Conservation (phyloP, 192 early-diverging fungal genomes). For the Ambispora gerdemannii region DNA sequence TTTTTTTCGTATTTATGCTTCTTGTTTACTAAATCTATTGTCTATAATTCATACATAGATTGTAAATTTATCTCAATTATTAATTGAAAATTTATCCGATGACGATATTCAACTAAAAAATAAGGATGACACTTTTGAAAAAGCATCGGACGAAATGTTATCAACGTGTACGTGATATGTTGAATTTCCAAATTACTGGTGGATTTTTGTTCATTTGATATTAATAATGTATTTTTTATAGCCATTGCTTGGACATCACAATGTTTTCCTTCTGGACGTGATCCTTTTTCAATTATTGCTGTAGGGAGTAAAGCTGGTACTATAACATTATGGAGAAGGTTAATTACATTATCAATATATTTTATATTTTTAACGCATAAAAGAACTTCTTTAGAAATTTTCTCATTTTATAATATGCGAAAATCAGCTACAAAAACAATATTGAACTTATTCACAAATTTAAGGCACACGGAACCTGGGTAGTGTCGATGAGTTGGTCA, state of each 20-base stretch:
- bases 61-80: constrained; percentile 7
- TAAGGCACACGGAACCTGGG: constrained; percentile 19
- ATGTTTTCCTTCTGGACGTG: constrained; percentile 4
- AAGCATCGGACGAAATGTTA: background rate
- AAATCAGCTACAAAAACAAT: constrained; percentile 9
- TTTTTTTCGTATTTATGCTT: background rate
- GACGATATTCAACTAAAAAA: no score
- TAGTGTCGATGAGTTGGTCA: constrained; percentile 14
- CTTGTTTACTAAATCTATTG: background rate
- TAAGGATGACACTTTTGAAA: background rate
- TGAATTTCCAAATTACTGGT: background rate
- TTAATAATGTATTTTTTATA: background rate
- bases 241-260: constrained; percentile 24
- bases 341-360: background rate
- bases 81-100: background rate
- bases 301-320: constrained; percentile 28
- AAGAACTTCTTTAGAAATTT: background rate
- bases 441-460: constrained; percentile 1
- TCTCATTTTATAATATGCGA: background rate
- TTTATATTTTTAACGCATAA: background rate
- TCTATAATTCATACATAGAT: background rate
- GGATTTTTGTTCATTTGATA: background rate
- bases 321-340: constrained; percentile 24
- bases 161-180: constrained; percentile 9
- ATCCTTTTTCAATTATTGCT: constrained; percentile 21